Percentiles rank a stretch among this genome's conserved stretches.
Conservation (phyloP, 1,284 basidiomycete species). For the Puccinia novopanici region DNA sequence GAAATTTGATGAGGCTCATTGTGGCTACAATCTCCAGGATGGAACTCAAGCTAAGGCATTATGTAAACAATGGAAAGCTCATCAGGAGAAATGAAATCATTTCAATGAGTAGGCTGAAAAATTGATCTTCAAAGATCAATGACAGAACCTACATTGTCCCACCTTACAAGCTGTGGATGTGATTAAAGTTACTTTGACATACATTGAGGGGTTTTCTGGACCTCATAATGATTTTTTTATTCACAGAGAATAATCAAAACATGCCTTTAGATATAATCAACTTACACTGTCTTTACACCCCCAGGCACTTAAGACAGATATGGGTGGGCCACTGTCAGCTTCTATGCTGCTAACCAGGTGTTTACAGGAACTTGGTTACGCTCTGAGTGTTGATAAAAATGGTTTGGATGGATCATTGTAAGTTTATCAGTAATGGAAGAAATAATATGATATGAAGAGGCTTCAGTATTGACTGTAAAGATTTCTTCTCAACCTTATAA, state of each 20-base stretch:
- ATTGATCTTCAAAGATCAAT: conserved; percentile 71
- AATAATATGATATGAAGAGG: too few relatives aligned
- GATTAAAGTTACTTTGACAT: background rate
- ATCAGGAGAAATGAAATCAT: conserved; percentile 76
- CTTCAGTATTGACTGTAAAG: too few relatives aligned
- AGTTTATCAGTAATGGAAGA: too few relatives aligned
- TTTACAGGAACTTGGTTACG: too few relatives aligned
- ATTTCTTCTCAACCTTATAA: too few relatives aligned
- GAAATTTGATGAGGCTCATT: conserved; percentile 60
- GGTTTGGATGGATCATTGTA: too few relatives aligned
- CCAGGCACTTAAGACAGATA: too few relatives aligned
- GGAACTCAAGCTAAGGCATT: conserved; percentile 79
- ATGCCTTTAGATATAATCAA: conserved; percentile 76
- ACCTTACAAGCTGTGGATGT: conserved; percentile 37
- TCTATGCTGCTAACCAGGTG: too few relatives aligned
- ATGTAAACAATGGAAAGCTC: conserved; percentile 77
- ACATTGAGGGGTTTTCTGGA: background rate
- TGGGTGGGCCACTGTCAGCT: too few relatives aligned
- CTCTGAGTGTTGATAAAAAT: too few relatives aligned
- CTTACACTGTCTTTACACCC: conserved; percentile 76
- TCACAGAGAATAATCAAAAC: conserved; percentile 77
- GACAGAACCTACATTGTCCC: conserved; percentile 36
- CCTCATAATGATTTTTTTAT: background rate
- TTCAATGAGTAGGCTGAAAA: conserved; percentile 81
- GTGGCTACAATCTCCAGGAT: conserved; percentile 68